phyloP scores from a whole-genome alignment of 352 stramenopile genomes.

The Phytophthora ramorum region DNA sequence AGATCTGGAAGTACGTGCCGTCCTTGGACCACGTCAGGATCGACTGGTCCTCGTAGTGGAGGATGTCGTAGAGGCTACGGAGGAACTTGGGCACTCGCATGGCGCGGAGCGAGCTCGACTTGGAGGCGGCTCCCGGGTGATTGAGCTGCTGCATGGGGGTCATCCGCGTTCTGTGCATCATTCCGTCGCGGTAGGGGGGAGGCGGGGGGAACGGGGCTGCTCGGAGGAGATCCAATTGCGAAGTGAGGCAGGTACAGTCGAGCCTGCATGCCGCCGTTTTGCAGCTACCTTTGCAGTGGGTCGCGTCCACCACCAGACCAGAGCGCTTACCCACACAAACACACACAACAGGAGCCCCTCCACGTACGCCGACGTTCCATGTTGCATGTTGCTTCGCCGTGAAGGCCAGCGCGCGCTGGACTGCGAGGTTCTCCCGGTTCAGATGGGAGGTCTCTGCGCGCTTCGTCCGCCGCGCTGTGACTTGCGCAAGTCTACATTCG shows the following conservation, averaged over 20 bases:
- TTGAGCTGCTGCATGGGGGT: conserved; percentile 26
- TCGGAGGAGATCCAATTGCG: conserved; percentile 33
- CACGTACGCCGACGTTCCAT: conserved; percentile 17
- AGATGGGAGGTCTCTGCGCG: conserved; percentile 16
- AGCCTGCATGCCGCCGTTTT: conserved; percentile 13
- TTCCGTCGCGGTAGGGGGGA: conserved; percentile 7
- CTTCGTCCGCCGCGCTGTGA: conserved; percentile 11
- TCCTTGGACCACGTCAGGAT: conserved; percentile 80
- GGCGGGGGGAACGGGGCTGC: conserved; percentile 5
- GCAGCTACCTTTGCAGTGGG: conserved; percentile 16
- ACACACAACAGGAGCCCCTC: conserved; percentile 3
- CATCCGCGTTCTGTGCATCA: conserved; percentile 41
- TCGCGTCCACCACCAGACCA: conserved; percentile 3
- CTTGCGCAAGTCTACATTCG: conserved; percentile 33
- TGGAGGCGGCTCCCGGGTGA: conserved; percentile 21
- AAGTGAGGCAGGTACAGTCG: conserved; percentile 23
- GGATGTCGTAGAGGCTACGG: conserved; percentile 78
- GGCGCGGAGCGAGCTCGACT: conserved; percentile 31
- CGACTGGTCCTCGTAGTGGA: conserved; percentile 68
- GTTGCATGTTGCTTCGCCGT: conserved; percentile 31
- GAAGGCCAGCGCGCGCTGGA: conserved; percentile 25
- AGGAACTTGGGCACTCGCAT: conserved; percentile 83
- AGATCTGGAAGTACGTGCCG: conserved; percentile 75
- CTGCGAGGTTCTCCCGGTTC: conserved; percentile 12
- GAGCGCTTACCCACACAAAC: conserved; percentile 7